phyloP scores from a whole-genome alignment of 257 asterid species.

The Prunella vulgaris region DNA sequence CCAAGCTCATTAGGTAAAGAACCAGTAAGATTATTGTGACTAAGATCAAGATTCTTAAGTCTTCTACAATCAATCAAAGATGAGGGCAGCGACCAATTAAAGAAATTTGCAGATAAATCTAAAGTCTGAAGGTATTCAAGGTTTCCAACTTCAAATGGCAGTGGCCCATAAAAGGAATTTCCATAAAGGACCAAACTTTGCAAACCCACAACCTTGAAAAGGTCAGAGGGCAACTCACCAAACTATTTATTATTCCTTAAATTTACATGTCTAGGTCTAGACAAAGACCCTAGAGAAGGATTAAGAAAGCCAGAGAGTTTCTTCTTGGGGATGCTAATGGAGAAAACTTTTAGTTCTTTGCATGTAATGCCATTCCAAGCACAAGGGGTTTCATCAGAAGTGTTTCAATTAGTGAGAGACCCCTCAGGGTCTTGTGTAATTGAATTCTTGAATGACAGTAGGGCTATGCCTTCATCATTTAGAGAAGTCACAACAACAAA shows the following conservation, averaged over 20 bases:
- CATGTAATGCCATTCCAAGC: slow-evolving; percentile 93
- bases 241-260: slow-evolving; percentile 55
- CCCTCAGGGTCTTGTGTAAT: slow-evolving; percentile 63
- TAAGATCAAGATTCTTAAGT: slow-evolving; percentile 50
- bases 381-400: slow-evolving; percentile 79
- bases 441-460: slow-evolving; percentile 57
- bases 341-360: slow-evolving; percentile 52
- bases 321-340: slow-evolving; percentile 65
- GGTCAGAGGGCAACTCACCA: slow-evolving; percentile 38
- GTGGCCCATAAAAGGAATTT: slow-evolving; percentile 59
- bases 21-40: slow-evolving; percentile 61
- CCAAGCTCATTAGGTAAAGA: slow-evolving; percentile 59
- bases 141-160: slow-evolving; percentile 64
- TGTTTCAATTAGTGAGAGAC: slow-evolving; percentile 64
- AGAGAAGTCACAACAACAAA: slow-evolving; percentile 45
- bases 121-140: slow-evolving; percentile 58
- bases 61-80: slow-evolving; percentile 54
- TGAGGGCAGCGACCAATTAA: slow-evolving; percentile 61
- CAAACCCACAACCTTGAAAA: slow-evolving; percentile 52
- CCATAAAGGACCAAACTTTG: slow-evolving; percentile 87
- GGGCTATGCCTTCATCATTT: slow-evolving; percentile 68
- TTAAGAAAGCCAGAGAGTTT: slow-evolving; percentile 65
- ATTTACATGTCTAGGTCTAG: slow-evolving; percentile 72
- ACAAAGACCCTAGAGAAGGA: slow-evolving; percentile 65
- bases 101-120: slow-evolving; percentile 64